Evolutionary conservation across 2,329 filamentous ascomycete species (phyloP), one percentile per base, ranked within the genome.

Genomic region (Waltergamsia citrina): DNA sequence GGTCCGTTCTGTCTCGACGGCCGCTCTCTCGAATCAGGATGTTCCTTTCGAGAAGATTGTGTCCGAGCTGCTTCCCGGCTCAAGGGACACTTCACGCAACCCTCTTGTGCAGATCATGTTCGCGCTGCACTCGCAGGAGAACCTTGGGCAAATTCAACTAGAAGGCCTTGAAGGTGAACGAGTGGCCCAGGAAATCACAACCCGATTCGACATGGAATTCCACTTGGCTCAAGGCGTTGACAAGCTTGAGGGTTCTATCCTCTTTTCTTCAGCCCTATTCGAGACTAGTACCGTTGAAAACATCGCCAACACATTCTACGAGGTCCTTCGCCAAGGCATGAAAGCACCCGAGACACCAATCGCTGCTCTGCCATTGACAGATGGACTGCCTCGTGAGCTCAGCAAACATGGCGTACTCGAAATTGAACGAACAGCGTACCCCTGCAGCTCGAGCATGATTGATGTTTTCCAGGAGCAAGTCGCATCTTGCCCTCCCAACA

Each of bases 401-500:
- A 27, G 25, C 25, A 7, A n/a, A 8, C 8, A 8, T 24, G n/a
- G 22, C 22, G n/a, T 28, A 24, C 2, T 15, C 38, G n/a, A 2
- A 15, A 23, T 7, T n/a, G n/a, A n/a, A n/a, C n/a, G n/a, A n/a
- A n/a, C 38, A 6, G 21, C 25, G 3, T 47, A 48, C 23, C 39
- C 44, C 5, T 36, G 37, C 1, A 36, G 48, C 3, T 39, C 41
- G 2, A 50, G 42, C 30, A 22, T 51, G 0, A 26, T 50, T 3
- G 44, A 51, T 15, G 24, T 51, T 3, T 51, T 51, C 39, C 39
- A 33, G 7, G 21, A 41, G 15, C 44, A 50, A 23, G 48, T 41
- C 3, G 14, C 29, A 6, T 29, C 26, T 1, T 9, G 15, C 12
- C 42, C 43, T 0, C 43, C 47, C 0, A 12, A 41, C 9, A 12